Evolutionary conservation across 2,329 filamentous ascomycete species (phyloP).

Genomic region (Helotiales sp.): DNA sequence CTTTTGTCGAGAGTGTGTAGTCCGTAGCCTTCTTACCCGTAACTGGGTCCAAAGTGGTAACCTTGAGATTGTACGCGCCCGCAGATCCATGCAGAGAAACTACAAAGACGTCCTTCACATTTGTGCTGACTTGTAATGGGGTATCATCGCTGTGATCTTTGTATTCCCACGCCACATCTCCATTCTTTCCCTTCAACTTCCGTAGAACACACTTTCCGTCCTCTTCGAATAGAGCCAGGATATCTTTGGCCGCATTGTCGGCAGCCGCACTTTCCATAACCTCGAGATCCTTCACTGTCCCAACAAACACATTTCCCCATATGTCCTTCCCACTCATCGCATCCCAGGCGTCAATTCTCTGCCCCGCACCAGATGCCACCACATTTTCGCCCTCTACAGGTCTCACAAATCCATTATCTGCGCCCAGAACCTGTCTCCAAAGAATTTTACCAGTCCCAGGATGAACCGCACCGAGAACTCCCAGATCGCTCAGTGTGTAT

Average conservation of each 20-base stretch:
- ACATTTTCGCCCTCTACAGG: constrained; percentile 81
- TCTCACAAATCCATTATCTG: constrained; percentile 57
- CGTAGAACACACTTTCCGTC: constrained; percentile 64
- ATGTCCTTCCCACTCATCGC: constrained; percentile 77
- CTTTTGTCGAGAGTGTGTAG: constrained; percentile 73
- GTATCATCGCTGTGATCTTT: constrained; percentile 70
- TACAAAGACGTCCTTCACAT: constrained; percentile 75
- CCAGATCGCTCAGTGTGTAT: constrained; percentile 86
- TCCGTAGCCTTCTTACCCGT: constrained; percentile 77
- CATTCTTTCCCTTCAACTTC: constrained; percentile 74
- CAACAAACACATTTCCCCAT: constrained; percentile 71
- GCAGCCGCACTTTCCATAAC: constrained; percentile 68
- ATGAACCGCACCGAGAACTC: constrained; percentile 85
- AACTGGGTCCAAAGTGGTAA: constrained; percentile 73
- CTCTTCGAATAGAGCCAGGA: constrained; percentile 69
- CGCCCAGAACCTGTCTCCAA: constrained; percentile 80
- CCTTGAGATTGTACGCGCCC: constrained; percentile 76
- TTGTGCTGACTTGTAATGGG: constrained; percentile 75
- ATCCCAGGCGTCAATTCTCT: constrained; percentile 79
- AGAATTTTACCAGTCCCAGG: constrained; percentile 82
- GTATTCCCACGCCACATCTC: constrained; percentile 79
- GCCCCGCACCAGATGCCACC: constrained; percentile 74
- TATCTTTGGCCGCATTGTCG: constrained; percentile 64
- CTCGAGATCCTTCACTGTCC: constrained; percentile 71
- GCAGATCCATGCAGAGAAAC: constrained; percentile 74